Evolutionary conservation across 345 rosid species (phyloP), one percentile per base, ranked within the genome.

Genomic region (Viola odorata): DNA sequence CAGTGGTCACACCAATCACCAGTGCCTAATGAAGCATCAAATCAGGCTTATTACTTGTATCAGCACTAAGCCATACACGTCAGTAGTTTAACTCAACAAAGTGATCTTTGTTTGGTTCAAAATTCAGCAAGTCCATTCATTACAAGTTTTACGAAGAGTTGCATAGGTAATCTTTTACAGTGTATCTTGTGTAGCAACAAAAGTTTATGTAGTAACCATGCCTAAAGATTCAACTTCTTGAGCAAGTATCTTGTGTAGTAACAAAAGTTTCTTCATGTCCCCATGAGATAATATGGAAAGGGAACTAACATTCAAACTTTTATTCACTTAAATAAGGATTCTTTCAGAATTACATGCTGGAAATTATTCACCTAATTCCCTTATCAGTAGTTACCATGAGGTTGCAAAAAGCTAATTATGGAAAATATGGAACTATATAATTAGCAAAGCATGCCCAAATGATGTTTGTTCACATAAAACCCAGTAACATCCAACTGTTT

Each of bases 1-100:
- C 99, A 94, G 55, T 94, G 97, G 80, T 94, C 97, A 71, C 97
- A 84, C 99, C 99, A 94, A 68, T 81, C 69, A 60, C 78, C 41
- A 36, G 56, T 58, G 74, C 85, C 99, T 94, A 74, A 42, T 14
- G 16, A 60, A 77, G 63, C 69, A 79, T 68, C 49, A 72, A 42
- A 67, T 51, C 38, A 73, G 39, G 38, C 56, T 59, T 52, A 60
- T 61, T 65, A 63, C 56, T 38, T 8, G 37, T 48, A 51, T 14
- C 32, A 42, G 45, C 39, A 41, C 8, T 11, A 42, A 62, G 41
- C 9, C 17, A 11, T n/a, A 14, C 16, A 9, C 16, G 50, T 15
- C 42, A 62, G 16, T 13, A 15, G 13, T 0, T 0, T 36, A 36
- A 45, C 39, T 45, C 50, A 7, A 41, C 4, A 44, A 39, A 32